phyloP scores from a whole-genome alignment of 1,284 basidiomycete genomes.

The Ceratobasidium sp. region DNA sequence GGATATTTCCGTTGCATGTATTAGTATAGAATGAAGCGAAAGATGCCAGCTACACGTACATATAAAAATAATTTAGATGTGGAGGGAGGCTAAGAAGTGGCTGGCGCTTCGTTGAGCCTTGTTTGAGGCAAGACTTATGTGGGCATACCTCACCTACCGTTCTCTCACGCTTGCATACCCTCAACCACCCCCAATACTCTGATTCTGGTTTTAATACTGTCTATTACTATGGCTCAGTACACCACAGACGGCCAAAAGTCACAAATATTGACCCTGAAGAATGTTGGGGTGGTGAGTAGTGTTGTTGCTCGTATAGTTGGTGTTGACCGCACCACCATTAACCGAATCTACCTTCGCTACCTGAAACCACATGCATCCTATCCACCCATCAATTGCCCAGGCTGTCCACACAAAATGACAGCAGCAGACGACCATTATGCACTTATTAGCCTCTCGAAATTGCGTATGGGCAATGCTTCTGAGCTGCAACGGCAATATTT shows the following conservation, averaged over 20 bases:
- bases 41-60: not conserved
- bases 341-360: not conserved
- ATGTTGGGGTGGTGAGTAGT: not conserved
- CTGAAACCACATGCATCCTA: not conserved
- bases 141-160: too few species aligned
- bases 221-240: not conserved
- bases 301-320: not conserved
- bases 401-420: not conserved
- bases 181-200: too few species aligned
- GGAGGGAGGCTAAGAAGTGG: not conserved
- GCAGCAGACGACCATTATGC: not conserved
- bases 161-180: too few species aligned
- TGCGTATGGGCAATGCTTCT: not conserved
- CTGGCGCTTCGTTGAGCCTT: too few species aligned
- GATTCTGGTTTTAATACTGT: too few species aligned
- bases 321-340: not conserved
- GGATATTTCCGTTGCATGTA: not conserved
- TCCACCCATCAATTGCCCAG: not conserved
- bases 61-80: conserved; percentile 1
- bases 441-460: not conserved
- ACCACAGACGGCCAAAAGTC: not conserved
- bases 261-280: not conserved
- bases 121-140: too few species aligned
- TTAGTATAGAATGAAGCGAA: conserved; percentile 1
- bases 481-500: conserved; percentile 10